Evolutionary conservation across 2,329 filamentous ascomycete genomes (phyloP).

Genomic region (Aspergillus nomiae): DNA sequence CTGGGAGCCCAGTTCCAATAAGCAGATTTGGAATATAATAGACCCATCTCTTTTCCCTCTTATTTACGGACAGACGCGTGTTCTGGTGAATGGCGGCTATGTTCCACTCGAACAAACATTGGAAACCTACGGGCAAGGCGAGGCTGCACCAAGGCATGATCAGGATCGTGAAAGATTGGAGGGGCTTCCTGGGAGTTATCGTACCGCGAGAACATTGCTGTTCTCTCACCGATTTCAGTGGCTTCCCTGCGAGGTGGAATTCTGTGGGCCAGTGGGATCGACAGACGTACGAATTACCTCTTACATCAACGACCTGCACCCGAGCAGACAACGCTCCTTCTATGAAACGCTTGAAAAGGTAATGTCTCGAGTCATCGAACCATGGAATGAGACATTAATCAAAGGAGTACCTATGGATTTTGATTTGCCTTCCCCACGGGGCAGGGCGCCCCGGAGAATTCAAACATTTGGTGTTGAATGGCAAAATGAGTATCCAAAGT

Average conservation of each 20-base stretch:
- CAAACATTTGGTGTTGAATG: neutral
- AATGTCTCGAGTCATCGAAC: neutral
- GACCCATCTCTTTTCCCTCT: constrained; percentile 6
- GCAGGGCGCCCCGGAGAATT: neutral
- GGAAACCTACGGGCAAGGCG: neutral
- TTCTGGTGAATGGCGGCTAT: neutral
- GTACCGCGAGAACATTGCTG: neutral
- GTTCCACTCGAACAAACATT: neutral
- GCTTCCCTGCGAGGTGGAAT: constrained; percentile 18
- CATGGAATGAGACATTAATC: neutral
- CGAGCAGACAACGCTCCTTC: neutral
- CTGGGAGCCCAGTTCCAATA: neutral
- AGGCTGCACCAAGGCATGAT: neutral
- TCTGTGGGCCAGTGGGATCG: constrained; percentile 9
- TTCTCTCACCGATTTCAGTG: constrained; percentile 16
- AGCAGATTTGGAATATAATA: neutral
- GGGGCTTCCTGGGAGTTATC: neutral
- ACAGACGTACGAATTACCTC: constrained; percentile 9
- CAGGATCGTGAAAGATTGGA: neutral
- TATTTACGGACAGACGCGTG: neutral
- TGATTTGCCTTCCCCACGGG: no score
- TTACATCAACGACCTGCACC: neutral
- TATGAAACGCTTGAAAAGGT: neutral
- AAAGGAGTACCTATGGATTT: neutral
- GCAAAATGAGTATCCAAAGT: neutral